Base-by-base conservation (phyloP, 2,329 filamentous ascomycete species). In the Fusarium poae region DNA sequence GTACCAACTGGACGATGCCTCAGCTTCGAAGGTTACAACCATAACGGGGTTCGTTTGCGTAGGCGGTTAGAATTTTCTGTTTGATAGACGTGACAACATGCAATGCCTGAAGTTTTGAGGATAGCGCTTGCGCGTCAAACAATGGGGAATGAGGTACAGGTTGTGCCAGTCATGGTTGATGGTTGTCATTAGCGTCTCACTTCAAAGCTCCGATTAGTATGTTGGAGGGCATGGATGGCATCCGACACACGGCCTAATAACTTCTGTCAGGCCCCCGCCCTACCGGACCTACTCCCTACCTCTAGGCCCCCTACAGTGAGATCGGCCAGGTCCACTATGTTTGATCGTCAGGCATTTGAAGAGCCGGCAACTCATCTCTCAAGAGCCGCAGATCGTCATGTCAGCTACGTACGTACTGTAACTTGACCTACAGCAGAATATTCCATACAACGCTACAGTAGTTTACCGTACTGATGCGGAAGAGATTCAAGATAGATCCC, bases 331-430 rank as follows among this genome's bases (percentile, higher is more conserved):
- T 61, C 71, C 64, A 69, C 67, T 55, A 34, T 52, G 62, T 57
- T 70, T 71, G 65, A 65, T 69, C 71, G 62, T 67, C 66, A 67
- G 56, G 67, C 53, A 70, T 67, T 67, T 50, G 52, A 53, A 49
- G 25, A 68, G 63, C 68, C 57, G 43, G 52, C 53, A 62, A 58
- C 62, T 62, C 71, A 66, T 57, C 58, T 58, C 61, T 34, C 52
- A 39, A 64, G 54, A 57, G 46, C 44, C 59, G 57, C 53, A 59
- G 45, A 62, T 55, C 58, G 37, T 63, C 66, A 70, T 67, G 57
- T 55, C 54, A 50, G 44, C 45, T 62, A 40, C 48, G 18, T 37
- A 50, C 30, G 23, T 20, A 39, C 32, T 50, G 8, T 50, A 50
- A 35, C 23, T 21, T 16, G 27, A 50, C 13, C 15, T 50, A 27